Evolutionary conservation across 148 eudicot genomes (phyloP).

Genomic region (Dianthus caryophyllus): DNA sequence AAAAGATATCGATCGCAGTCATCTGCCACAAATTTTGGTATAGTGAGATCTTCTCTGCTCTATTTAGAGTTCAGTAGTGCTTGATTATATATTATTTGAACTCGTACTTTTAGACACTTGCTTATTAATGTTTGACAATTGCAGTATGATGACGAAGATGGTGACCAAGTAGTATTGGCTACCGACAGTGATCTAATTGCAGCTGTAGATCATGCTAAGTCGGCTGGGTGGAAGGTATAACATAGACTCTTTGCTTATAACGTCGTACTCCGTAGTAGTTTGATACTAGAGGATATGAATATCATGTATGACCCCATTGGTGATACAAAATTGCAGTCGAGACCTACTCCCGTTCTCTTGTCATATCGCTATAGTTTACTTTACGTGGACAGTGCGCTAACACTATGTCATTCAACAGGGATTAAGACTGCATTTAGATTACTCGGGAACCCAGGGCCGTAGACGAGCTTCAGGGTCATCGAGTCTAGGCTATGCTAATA

Average conservation of each 20-base stretch:
- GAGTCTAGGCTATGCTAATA: slow-evolving; percentile 53
- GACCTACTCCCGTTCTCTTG: too few relatives aligned
- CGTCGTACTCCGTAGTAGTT: too few relatives aligned
- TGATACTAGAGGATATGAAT: too few relatives aligned
- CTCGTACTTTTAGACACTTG: slow-evolving; percentile 7
- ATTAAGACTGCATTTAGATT: slow-evolving; percentile 67
- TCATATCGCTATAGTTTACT: background rate
- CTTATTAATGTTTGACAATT: slow-evolving; percentile 12
- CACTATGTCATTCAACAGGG: slow-evolving; percentile 42
- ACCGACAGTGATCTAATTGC: slow-evolving; percentile 88
- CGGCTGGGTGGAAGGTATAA: slow-evolving; percentile 89
- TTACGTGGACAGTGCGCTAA: background rate
- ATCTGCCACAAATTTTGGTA: slow-evolving; percentile 86
- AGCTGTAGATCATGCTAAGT: slow-evolving; percentile 89
- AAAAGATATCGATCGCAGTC: slow-evolving; percentile 72
- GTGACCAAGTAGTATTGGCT: slow-evolving; percentile 81
- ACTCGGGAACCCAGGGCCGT: slow-evolving; percentile 40
- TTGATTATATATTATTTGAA: slow-evolving; percentile 5
- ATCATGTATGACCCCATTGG: too few relatives aligned
- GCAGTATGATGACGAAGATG: slow-evolving; percentile 97
- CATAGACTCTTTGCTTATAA: background rate
- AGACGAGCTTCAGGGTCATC: slow-evolving; percentile 43
- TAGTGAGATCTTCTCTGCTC: background rate
- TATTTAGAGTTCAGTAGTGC: background rate
- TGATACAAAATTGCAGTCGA: too few relatives aligned